A percentile compares a stretch with the other conserved stretches of the same genome.
These are phyloP conservation scores for Pneumocystis carinii DNA, from an alignment of 1,139 yeast species.

Conservation along the genomic window DNA sequence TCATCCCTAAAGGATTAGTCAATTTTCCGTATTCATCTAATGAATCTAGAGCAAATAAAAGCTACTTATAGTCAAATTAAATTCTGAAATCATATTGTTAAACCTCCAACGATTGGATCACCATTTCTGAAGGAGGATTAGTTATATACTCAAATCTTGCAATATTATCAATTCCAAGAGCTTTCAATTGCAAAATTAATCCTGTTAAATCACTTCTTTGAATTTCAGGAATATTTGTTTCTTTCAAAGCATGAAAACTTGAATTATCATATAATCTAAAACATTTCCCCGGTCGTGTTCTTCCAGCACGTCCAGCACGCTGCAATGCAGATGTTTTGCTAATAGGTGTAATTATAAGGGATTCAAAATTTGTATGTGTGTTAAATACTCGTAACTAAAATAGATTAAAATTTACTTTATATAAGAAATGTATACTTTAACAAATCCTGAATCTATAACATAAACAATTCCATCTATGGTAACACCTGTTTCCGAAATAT, in stretches of 20 bases:
- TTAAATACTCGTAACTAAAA: conserved; percentile 46
- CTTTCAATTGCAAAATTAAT: conserved; percentile 64
- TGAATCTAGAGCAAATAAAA: conserved; percentile 48
- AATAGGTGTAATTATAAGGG: conserved; percentile 78
- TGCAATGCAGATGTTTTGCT: conserved; percentile 91
- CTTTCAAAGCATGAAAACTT: conserved; percentile 59
- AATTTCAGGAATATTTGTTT: conserved; percentile 71
- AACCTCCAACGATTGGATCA: conserved; percentile 69
- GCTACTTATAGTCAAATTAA: not conserved
- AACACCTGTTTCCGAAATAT: conserved; percentile 90
- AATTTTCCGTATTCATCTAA: conserved; percentile 67
- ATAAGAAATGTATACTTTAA: conserved; percentile 36
- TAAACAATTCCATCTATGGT: conserved; percentile 83
- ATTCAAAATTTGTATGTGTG: conserved; percentile 74
- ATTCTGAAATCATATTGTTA: conserved; percentile 20
- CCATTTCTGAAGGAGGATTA: conserved; percentile 80
- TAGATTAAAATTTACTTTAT: not conserved
- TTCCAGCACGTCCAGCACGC: conserved; percentile 94
- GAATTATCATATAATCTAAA: conserved; percentile 79
- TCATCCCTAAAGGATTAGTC: conserved; percentile 59
- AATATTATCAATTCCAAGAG: conserved; percentile 71
- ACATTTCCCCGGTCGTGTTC: conserved; percentile 91
- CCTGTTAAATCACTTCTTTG: conserved; percentile 62
- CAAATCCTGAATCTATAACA: conserved; percentile 80
- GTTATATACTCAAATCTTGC: conserved; percentile 83